Conservation (phyloP, 1,139 yeast genomes). For the Lodderomyces oxycetoniae region DNA sequence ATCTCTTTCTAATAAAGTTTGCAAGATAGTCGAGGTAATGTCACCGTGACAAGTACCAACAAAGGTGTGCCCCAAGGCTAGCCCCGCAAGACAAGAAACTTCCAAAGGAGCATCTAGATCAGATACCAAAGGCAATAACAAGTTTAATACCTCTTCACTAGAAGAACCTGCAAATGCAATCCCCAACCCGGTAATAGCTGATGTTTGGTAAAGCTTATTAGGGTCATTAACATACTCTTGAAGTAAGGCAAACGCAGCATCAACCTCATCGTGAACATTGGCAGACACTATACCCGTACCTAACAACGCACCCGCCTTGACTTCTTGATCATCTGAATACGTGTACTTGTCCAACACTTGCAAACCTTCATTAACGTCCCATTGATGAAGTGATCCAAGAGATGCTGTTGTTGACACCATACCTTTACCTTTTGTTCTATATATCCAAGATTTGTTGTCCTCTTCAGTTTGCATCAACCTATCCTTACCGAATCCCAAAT, state of each 20-base stretch:
- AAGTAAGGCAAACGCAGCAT: conserved; percentile 80
- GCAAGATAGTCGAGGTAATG: conserved; percentile 83
- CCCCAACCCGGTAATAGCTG: conserved; percentile 89
- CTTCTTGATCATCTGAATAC: conserved; percentile 79
- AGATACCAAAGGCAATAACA: conserved; percentile 82
- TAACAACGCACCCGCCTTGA: conserved; percentile 92
- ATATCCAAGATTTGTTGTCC: conserved; percentile 79
- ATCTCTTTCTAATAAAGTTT: conserved; percentile 84
- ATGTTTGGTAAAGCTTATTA: conserved; percentile 55
- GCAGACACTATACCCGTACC: conserved; percentile 95
- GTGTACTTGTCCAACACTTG: conserved; percentile 86
- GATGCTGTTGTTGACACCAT: conserved; percentile 95
- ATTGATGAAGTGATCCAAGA: conserved; percentile 82
- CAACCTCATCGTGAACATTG: conserved; percentile 94
- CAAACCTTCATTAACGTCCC: conserved; percentile 89
- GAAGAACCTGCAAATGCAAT: conserved; percentile 94
- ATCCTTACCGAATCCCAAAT: conserved; percentile 87
- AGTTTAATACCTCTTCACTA: conserved; percentile 73
- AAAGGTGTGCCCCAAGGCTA: conserved; percentile 89
- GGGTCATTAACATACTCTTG: conserved; percentile 68
- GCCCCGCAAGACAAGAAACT: conserved; percentile 78
- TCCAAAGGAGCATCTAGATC: conserved; percentile 74
- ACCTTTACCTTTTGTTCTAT: conserved; percentile 87
- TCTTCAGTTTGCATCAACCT: conserved; percentile 72
- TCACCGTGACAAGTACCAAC: conserved; percentile 97